Percentiles rank a stretch among this genome's conserved stretches.
Conservation (phyloP, 129 eudicot genomes). For the Ambrosia trifida region DNA sequence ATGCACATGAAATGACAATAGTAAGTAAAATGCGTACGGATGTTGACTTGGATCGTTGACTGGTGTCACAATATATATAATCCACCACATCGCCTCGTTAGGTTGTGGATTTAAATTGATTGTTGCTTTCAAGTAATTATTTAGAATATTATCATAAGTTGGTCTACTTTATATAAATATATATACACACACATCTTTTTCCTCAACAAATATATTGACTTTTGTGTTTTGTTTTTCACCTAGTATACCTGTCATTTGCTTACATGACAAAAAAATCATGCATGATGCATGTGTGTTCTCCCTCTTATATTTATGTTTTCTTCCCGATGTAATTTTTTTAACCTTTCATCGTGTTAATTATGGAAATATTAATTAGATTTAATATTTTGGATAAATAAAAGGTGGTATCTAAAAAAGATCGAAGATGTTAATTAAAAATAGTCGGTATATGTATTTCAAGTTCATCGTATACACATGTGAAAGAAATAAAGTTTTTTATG, state of each 20-base stretch:
- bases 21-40: too few relatives aligned
- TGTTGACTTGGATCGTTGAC: too few relatives aligned
- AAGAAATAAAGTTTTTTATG: too few relatives aligned
- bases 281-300: neutral
- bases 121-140: conserved; percentile 22
- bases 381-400: neutral
- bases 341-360: neutral
- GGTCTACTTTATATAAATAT: neutral
- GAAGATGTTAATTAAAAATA: conserved; percentile 7
- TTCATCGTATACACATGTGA: too few relatives aligned
- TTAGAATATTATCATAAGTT: conserved; percentile 12
- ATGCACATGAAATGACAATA: too few relatives aligned
- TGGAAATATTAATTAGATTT: neutral
- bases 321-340: conserved; percentile 8
- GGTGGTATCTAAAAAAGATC: neutral
- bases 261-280: conserved; percentile 1
- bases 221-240: conserved; percentile 6
- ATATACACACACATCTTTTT: neutral
- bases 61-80: neutral
- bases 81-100: neutral
- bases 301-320: neutral
- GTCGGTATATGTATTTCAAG: neutral
- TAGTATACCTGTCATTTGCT: conserved; percentile 12
- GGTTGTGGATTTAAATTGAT: conserved; percentile 10
- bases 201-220: conserved; percentile 32